Evolutionary conservation across 148 eudicot species (phyloP), one percentile per base, ranked within the genome.

Genomic region (Spergularia bocconei): DNA sequence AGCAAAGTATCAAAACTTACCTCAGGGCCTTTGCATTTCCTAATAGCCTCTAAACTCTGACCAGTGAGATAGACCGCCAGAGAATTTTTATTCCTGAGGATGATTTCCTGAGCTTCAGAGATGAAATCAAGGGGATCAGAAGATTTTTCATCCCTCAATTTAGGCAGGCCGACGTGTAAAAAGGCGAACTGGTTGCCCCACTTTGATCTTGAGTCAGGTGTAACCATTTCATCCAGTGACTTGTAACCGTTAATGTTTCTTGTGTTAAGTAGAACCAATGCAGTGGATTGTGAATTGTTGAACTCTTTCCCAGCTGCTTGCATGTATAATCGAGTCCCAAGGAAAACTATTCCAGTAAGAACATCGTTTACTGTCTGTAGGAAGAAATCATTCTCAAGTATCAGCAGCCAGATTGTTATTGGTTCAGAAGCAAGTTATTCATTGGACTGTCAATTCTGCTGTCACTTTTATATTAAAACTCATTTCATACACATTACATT

Each of bases 101-200:
- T 93, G 21, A 84, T 23, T 70, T 83, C 67, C 25, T 79, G 84
- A 11, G 97, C 87, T 76, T 86, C 67, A 48, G 70, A 67, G 29
- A 90, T 84, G 36, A 90, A 84, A 11, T 80, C 66, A 54, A 82
- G 86, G 3, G 97, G 93, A 52, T 85, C 67, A 0, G 76, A 71
- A 51, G 67, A 69, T 54, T 72, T 75, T 2, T 56, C 11, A 2
- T 39, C 50, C 13, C 39, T 33, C n/a, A 90, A n/a, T 11, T 81
- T 70, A 4, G 95, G 95, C 11, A 93, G 36, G 6, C 87, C 56
- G 0, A 89, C 88, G 60, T 91, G 97, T 38, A 91, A 64, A 84
- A 91, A 91, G 6, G 88, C 93, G 63, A 93, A 93, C 41, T 86
- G 91, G 84, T 93, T 93, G 1, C 97, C 98, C 98, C 97, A 93